A percentile compares a stretch with the other conserved stretches of the same genome.
phyloP scores from a whole-genome alignment of 495 filamentous ascomycete species.

The Podospora sp. region DNA sequence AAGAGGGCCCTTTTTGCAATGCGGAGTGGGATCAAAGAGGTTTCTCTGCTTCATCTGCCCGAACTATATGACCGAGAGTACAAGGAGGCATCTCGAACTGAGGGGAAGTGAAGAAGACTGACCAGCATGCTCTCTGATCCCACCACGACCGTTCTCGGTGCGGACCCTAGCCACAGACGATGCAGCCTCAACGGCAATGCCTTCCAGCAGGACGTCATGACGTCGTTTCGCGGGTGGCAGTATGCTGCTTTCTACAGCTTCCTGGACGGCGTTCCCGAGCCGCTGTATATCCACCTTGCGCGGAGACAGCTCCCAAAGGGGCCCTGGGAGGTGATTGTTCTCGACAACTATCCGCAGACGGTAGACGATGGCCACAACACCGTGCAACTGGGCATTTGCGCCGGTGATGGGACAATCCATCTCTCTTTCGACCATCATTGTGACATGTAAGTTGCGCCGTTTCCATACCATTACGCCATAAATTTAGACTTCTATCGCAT shows the following conservation, averaged over 20 bases:
- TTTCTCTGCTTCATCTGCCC: no score
- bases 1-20: no score
- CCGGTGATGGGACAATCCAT: constrained; percentile 53
- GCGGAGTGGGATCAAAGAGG: no score
- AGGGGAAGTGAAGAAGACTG: background rate
- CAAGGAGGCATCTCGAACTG: no score
- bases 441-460: constrained; percentile 42
- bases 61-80: no score
- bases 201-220: constrained; percentile 48
- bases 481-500: no score
- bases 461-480: no score
- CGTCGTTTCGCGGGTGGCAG: constrained; percentile 46
- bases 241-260: constrained; percentile 50
- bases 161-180: constrained; percentile 40
- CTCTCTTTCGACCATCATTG: constrained; percentile 52
- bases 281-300: constrained; percentile 47
- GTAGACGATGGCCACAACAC: constrained; percentile 54
- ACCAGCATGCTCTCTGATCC: constrained; percentile 34
- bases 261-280: constrained; percentile 32
- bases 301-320: constrained; percentile 42
- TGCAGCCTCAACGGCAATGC: constrained; percentile 47
- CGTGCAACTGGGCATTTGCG: constrained; percentile 51
- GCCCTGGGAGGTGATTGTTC: constrained; percentile 45
- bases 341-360: constrained; percentile 53
- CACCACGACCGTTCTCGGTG: constrained; percentile 36